Conservation (phyloP, 345 rosid species). For the Gossypium thurberi region DNA sequence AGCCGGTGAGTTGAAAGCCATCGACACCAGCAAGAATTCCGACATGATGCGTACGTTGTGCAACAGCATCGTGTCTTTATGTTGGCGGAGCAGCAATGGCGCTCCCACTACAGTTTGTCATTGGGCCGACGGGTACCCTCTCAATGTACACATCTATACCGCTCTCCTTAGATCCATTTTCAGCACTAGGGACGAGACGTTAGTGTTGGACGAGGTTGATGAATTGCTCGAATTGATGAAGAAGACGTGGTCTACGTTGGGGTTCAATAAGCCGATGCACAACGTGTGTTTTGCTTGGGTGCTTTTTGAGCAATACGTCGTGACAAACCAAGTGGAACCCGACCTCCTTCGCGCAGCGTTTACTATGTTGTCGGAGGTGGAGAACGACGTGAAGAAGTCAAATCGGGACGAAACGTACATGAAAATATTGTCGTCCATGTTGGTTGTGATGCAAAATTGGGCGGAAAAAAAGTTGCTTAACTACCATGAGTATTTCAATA, state of each 20-base stretch:
- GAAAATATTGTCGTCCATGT: constrained; percentile 49
- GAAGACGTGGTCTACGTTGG: constrained; percentile 89
- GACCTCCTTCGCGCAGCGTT: constrained; percentile 71
- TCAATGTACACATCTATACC: constrained; percentile 62
- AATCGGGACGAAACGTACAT: constrained; percentile 55
- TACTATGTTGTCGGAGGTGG: constrained; percentile 71
- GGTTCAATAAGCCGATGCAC: constrained; percentile 63
- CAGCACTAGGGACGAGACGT: constrained; percentile 66
- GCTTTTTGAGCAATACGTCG: constrained; percentile 69
- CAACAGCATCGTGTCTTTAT: constrained; percentile 60
- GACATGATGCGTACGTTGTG: constrained; percentile 65
- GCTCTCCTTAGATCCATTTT: constrained; percentile 60
- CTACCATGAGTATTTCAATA: constrained; percentile 68
- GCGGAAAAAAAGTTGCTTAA: constrained; percentile 66
- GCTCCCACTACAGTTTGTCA: constrained; percentile 62
- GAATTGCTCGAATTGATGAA: constrained; percentile 83
- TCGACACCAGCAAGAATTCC: constrained; percentile 64
- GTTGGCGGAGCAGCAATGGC: constrained; percentile 63
- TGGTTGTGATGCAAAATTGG: constrained; percentile 76
- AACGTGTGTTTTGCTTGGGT: constrained; percentile 84
- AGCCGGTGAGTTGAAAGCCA: constrained; percentile 36
- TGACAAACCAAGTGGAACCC: constrained; percentile 58
- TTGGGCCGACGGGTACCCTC: constrained; percentile 95
- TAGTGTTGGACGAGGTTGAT: constrained; percentile 86
- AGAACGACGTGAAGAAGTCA: constrained; percentile 57